Percentiles rank a stretch among this genome's conserved stretches.
These are phyloP conservation scores for Eudorina sp. DNA, from an alignment of 139 green algal species.

Conservation along the genomic window DNA sequence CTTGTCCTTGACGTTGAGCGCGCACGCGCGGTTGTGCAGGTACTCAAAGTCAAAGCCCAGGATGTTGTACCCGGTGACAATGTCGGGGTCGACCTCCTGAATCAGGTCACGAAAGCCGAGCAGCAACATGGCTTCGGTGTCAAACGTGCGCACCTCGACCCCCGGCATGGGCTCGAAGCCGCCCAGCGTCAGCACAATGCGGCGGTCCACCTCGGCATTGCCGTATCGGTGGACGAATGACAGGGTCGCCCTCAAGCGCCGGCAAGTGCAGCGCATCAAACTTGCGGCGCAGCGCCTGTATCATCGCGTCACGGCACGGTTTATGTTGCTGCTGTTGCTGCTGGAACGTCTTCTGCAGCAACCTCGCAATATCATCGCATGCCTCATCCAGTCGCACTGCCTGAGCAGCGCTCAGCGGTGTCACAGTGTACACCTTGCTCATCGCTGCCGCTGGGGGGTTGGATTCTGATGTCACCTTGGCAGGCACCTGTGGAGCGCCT, in stretches of 20 bases:
- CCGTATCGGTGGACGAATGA: slow-evolving; percentile 45
- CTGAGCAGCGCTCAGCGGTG: background rate
- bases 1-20: background rate
- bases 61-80: slow-evolving; percentile 54
- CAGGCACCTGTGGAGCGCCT: too few species aligned
- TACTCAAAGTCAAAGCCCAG: slow-evolving; percentile 55
- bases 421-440: background rate
- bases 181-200: slow-evolving; percentile 41
- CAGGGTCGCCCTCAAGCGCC: slow-evolving; percentile 1
- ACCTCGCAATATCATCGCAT: background rate
- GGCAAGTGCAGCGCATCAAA: background rate
- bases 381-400: background rate
- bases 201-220: background rate
- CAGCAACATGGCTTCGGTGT: slow-evolving; percentile 38
- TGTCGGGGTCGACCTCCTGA: slow-evolving; percentile 18
- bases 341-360: too few species aligned
- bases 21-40: slow-evolving; percentile 40
- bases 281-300: background rate
- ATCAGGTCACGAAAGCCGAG: background rate
- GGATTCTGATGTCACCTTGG: too few species aligned
- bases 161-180: background rate
- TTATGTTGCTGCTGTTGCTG: too few species aligned
- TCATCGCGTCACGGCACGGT: background rate
- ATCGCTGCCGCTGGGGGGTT: too few species aligned
- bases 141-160: background rate